phyloP scores from a whole-genome alignment of 305 asterid genomes.

The Coffea humblotiana region DNA sequence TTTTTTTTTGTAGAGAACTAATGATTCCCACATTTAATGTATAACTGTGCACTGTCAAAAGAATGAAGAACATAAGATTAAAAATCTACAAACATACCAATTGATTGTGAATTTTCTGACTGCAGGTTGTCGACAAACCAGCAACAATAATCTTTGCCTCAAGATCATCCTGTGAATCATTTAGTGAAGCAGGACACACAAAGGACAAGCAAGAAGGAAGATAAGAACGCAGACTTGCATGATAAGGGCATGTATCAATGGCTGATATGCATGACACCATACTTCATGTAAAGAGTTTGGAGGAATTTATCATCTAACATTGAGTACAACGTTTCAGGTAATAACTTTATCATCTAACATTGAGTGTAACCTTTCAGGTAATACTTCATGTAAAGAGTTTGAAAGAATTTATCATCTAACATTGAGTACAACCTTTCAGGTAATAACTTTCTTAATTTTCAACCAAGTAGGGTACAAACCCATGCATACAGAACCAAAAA shows the following conservation, averaged over 20 bases:
- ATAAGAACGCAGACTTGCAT: background rate
- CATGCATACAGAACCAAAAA: background rate
- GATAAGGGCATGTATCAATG: background rate
- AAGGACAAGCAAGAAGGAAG: background rate
- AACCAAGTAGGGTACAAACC: background rate
- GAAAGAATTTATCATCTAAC: background rate
- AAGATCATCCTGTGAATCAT: conserved; percentile 56
- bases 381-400: too few species aligned
- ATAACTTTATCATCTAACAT: too few species aligned
- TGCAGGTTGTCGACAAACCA: conserved; percentile 90
- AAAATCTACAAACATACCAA: conserved; percentile 45
- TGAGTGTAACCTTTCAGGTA: too few species aligned
- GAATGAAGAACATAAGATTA: background rate
- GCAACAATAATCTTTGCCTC: conserved; percentile 82
- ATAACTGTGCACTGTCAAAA: background rate
- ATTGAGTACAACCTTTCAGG: background rate
- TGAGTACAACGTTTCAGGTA: background rate
- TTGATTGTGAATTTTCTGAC: conserved; percentile 99
- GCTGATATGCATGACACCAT: background rate
- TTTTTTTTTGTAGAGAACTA: background rate
- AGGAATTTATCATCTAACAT: background rate
- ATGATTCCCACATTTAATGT: background rate
- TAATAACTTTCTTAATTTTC: background rate
- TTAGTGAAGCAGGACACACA: conserved; percentile 1
- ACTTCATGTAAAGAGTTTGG: background rate